Conservation (phyloP, 75 land plant species). For the Pseudotsuga menziesii region DNA sequence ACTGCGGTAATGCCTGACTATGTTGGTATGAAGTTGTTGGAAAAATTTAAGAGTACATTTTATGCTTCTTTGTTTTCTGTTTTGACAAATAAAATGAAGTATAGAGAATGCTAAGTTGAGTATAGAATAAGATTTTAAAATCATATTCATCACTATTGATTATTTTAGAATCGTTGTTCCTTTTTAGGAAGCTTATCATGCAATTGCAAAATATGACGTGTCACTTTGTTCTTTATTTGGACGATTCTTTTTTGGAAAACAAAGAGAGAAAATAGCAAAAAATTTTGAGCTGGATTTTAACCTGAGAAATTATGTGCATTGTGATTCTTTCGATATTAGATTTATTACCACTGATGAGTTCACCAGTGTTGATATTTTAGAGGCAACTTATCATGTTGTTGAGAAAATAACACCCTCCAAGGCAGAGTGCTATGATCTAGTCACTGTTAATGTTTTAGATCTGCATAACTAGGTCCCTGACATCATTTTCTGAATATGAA, state of each 20-base stretch:
- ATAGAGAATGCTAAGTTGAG: background rate
- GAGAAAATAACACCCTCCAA: no score
- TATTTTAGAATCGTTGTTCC: background rate
- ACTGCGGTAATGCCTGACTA: no score
- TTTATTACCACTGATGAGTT: slow-evolving; percentile 97
- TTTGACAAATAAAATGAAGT: background rate
- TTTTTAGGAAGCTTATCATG: background rate
- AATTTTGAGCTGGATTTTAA: background rate
- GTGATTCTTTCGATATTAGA: slow-evolving; percentile 95
- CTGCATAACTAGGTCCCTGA: no score
- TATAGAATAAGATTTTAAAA: background rate
- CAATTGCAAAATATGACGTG: background rate
- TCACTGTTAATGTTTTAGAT: no score
- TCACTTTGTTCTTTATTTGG: background rate
- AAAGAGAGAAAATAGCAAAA: background rate
- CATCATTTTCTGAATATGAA: no score
- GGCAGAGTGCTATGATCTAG: no score
- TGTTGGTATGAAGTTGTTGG: background rate
- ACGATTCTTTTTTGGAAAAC: background rate
- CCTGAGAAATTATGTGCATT: slow-evolving; percentile 48
- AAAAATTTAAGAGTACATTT: background rate
- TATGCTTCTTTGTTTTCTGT: background rate
- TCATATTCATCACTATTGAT: background rate
- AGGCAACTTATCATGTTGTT: slow-evolving; percentile 94
- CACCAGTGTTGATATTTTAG: slow-evolving; percentile 94